Conservation (phyloP, 306 rosid species). For the Corylus avellana region DNA sequence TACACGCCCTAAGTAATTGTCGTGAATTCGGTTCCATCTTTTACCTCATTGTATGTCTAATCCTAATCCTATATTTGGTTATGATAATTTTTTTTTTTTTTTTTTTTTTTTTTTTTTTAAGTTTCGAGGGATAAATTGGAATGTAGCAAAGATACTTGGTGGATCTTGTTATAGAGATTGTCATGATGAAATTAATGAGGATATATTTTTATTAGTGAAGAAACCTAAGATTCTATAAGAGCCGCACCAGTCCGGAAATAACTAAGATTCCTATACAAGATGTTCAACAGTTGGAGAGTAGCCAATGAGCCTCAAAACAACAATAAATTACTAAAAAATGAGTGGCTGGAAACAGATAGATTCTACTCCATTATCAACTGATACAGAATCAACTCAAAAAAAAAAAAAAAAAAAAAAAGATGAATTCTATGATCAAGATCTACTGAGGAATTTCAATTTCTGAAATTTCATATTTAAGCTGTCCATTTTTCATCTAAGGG, state of each 20-base stretch:
- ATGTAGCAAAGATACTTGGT: background rate
- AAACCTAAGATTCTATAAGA: background rate
- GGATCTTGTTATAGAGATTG: background rate
- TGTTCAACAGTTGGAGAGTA: background rate
- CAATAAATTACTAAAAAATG: background rate
- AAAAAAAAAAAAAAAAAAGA: no score
- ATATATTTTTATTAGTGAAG: background rate
- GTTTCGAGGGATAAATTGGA: background rate
- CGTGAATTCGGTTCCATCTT: no score
- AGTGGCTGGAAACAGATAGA: background rate
- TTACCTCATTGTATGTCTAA: no score
- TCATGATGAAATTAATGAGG: background rate
- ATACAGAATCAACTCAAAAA: no score
- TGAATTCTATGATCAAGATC: no score
- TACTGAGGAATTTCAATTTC: no score
- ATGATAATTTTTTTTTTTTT: background rate
- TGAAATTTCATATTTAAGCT: no score
- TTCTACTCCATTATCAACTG: no score
- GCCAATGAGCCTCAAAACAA: background rate
- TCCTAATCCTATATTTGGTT: background rate
- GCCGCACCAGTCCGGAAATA: background rate
- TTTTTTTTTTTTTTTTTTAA: background rate
- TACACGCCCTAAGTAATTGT: no score
- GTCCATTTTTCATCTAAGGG: no score
- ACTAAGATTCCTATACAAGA: background rate